phyloP scores from a whole-genome alignment of 495 filamentous ascomycete genomes.

The Opeltia flavorubescens region DNA sequence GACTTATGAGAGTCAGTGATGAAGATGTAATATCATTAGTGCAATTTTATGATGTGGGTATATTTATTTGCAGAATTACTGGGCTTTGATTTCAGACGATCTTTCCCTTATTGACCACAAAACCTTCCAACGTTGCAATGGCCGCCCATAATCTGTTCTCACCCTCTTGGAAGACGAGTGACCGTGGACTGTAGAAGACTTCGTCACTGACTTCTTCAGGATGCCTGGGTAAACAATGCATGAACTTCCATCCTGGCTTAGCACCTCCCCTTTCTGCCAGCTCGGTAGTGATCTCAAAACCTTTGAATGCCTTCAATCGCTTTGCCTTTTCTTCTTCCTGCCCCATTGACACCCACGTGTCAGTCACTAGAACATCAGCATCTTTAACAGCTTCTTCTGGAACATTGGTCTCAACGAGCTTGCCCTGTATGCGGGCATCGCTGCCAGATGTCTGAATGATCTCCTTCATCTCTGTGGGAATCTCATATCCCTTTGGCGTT shows the following conservation, averaged over 20 bases:
- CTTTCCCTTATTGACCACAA: conserved; percentile 81
- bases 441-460: conserved; percentile 49
- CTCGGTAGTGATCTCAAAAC: conserved; percentile 78
- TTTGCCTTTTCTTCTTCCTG: conserved; percentile 73
- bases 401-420: conserved; percentile 54
- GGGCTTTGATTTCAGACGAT: conserved; percentile 41
- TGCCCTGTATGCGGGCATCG: conserved; percentile 43
- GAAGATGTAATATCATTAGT: background rate
- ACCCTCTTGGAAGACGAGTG: conserved; percentile 81
- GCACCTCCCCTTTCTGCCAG: conserved; percentile 75
- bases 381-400: conserved; percentile 82
- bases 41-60: no score
- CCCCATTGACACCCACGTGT: conserved; percentile 97
- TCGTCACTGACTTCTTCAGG: conserved; percentile 87
- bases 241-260: conserved; percentile 86
- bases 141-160: conserved; percentile 91
- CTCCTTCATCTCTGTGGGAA: conserved; percentile 53
- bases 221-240: conserved; percentile 96
- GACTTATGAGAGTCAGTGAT: background rate
- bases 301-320: conserved; percentile 65
- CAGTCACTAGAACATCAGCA: conserved; percentile 83
- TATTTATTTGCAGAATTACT: no score
- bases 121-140: conserved; percentile 70
- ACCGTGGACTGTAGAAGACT: conserved; percentile 72
- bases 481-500: conserved; percentile 68